Evolutionary conservation across 2,329 filamentous ascomycete species (phyloP), one percentile per base, ranked within the genome.

Genomic region (Colletotrichum cuscutae): DNA sequence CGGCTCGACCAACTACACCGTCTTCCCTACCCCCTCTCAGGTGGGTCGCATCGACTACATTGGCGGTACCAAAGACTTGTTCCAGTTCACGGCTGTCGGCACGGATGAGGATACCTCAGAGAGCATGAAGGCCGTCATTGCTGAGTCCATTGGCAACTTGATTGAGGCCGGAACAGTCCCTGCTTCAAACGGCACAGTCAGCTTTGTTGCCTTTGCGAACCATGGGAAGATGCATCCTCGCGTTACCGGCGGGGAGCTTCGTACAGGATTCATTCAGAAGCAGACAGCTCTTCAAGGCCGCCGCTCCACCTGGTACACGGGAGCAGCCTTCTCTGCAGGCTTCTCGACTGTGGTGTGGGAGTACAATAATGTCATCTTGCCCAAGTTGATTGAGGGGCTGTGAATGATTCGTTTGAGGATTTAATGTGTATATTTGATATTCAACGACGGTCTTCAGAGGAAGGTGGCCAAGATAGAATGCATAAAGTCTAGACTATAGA

Each of bases 241-340:
- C 13, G 81, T 84, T 0, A 75, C 80, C 0, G 73, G 77, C 1
- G 76, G 81, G 2, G 78, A 80, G 12, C 82, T 87, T 66, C 75
- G 71, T 24, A 74, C 67, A 8, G 85, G 85, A 0, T 86, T 86
- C 60, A 83, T 87, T 68, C 78, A 80, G 49, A 74, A 81, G 53
- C 77, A 86, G 61, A 81, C 84, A 75, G 81, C 76, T 2, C 76
- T 88, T 32, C 86, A 87, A 76, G 86, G 86, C 0, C 72, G 81
- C 19, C 77, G 79, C 22, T 82, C 81, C n/a, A 87, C 85, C 0
- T 87, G 79, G 76, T 87, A 82, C 74, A 86, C 84, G 0, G 85
- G 86, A 1, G 80, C 81, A 15, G 81, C 84, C 5, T 85, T 78
- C 66, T 78, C 79, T 15, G 77, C 77, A 0, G 75, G 77, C 19